Percentiles rank a stretch among this genome's conserved stretches.
Conservation (phyloP, 805 yeast genomes). For the Lipomyces spencermartinsiae region DNA sequence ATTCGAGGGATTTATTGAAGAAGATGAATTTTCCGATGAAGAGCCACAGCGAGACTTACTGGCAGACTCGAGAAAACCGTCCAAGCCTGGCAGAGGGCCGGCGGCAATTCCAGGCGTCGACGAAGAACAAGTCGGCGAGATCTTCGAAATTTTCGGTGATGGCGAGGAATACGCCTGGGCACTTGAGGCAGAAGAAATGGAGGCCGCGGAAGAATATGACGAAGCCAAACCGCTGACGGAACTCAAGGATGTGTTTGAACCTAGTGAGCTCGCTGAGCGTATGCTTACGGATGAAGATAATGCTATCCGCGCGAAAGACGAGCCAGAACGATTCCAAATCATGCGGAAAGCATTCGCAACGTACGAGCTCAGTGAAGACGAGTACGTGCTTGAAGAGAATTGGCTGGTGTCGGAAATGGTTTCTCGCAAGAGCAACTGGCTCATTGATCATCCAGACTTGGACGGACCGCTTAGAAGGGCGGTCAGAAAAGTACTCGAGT, state of each 20-base stretch:
- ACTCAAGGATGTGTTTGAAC: slow-evolving; percentile 90
- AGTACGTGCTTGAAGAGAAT: slow-evolving; percentile 70
- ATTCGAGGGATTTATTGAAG: slow-evolving; percentile 96
- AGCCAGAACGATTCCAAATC: slow-evolving; percentile 91
- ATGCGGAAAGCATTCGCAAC: slow-evolving; percentile 69
- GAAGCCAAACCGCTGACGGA: slow-evolving; percentile 44
- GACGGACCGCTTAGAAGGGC: slow-evolving; percentile 62
- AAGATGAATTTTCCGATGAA: slow-evolving; percentile 93
- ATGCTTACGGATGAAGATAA: slow-evolving; percentile 93
- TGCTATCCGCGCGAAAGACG: slow-evolving; percentile 79
- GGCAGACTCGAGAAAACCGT: slow-evolving; percentile 8
- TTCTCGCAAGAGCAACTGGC: slow-evolving; percentile 58
- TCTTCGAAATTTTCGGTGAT: slow-evolving; percentile 94
- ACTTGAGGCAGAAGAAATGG: slow-evolving; percentile 80
- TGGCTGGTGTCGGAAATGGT: slow-evolving; percentile 79
- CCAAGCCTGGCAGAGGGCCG: slow-evolving; percentile 30
- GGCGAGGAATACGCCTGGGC: slow-evolving; percentile 99
- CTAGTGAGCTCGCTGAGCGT: slow-evolving; percentile 87
- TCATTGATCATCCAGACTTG: slow-evolving; percentile 49
- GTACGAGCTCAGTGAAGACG: slow-evolving; percentile 68
- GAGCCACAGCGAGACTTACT: slow-evolving; percentile 53
- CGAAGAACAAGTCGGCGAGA: slow-evolving; percentile 88
- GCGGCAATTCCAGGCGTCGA: slow-evolving; percentile 61
- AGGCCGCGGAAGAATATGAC: slow-evolving; percentile 49
- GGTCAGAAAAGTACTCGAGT: slow-evolving; percentile 69